A percentile compares a stretch with the other conserved stretches of the same genome.
Conservation (phyloP, 169 alveolate genomes). For the Plasmodium inui region DNA sequence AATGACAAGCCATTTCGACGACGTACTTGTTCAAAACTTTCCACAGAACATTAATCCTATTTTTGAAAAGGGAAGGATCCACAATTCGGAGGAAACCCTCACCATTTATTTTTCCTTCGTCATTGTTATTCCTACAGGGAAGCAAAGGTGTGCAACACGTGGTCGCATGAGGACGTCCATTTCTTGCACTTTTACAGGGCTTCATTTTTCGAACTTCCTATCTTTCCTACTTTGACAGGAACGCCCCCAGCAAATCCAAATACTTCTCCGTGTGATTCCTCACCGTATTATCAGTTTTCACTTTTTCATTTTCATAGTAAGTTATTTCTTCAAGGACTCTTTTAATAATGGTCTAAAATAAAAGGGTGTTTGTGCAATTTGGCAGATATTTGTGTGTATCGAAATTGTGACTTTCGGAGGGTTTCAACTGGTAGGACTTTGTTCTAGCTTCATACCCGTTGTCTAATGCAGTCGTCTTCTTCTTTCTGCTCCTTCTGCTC, state of each 20-base stretch:
- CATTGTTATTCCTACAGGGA: background rate
- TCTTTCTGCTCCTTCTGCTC: background rate
- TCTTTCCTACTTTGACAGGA: conserved; percentile 39
- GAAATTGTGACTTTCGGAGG: background rate
- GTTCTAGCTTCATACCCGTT: conserved; percentile 12
- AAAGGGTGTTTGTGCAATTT: background rate
- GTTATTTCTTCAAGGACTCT: conserved; percentile 54
- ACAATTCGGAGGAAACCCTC: conserved; percentile 50
- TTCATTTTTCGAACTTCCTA: background rate
- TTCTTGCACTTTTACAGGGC: background rate
- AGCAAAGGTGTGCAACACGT: background rate
- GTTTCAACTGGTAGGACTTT: background rate
- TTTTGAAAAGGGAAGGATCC: conserved; percentile 29
- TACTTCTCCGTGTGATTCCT: conserved; percentile 30
- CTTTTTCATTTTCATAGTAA: conserved; percentile 32
- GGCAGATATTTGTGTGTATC: background rate
- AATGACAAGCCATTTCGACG: background rate
- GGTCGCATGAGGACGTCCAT: background rate
- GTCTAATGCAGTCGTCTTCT: conserved; percentile 19
- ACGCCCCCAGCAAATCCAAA: conserved; percentile 27
- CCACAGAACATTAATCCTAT: conserved; percentile 53
- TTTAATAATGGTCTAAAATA: conserved; percentile 16
- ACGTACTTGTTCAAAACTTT: conserved; percentile 55
- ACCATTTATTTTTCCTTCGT: conserved; percentile 34
- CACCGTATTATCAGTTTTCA: background rate